Evolutionary conservation across 2,329 filamentous ascomycete genomes (phyloP).

Genomic region (Bipolaris victoriae): DNA sequence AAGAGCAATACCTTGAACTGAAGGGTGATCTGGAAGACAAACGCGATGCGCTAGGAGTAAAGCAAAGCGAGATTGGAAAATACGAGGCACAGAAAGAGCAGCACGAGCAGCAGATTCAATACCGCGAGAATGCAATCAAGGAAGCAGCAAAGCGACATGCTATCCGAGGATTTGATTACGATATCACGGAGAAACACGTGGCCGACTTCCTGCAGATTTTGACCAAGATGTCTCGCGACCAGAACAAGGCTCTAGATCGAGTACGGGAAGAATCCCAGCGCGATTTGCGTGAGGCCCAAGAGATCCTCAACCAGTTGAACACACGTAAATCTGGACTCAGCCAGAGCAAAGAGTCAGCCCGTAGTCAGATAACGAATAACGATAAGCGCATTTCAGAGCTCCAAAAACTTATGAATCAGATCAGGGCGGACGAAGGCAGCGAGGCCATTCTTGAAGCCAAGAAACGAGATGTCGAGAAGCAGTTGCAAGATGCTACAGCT

Average conservation of each 20-base stretch:
- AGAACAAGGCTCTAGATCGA: slow-evolving; percentile 77
- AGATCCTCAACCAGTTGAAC: slow-evolving; percentile 73
- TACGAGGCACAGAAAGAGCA: slow-evolving; percentile 85
- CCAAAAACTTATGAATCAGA: slow-evolving; percentile 71
- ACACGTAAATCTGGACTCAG: slow-evolving; percentile 73
- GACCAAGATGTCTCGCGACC: slow-evolving; percentile 75
- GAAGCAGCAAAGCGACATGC: slow-evolving; percentile 77
- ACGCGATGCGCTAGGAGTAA: slow-evolving; percentile 52
- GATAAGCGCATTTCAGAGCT: slow-evolving; percentile 71
- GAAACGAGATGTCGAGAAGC: slow-evolving; percentile 70
- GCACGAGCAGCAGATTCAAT: slow-evolving; percentile 78
- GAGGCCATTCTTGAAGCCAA: slow-evolving; percentile 78
- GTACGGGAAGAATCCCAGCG: slow-evolving; percentile 73
- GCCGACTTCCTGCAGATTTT: slow-evolving; percentile 79
- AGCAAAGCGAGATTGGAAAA: slow-evolving; percentile 71
- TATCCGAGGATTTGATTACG: slow-evolving; percentile 83
- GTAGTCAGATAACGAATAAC: slow-evolving; percentile 73
- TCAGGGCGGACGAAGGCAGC: slow-evolving; percentile 84
- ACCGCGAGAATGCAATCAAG: slow-evolving; percentile 75
- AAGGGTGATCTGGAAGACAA: slow-evolving; percentile 56
- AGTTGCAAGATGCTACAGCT: slow-evolving; percentile 67
- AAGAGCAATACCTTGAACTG: slow-evolving; percentile 70
- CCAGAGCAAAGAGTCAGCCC: slow-evolving; percentile 76
- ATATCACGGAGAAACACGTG: slow-evolving; percentile 75
- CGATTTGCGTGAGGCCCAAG: slow-evolving; percentile 77